Conservation (phyloP, 305 asterid species). For the Rubia balearica region DNA sequence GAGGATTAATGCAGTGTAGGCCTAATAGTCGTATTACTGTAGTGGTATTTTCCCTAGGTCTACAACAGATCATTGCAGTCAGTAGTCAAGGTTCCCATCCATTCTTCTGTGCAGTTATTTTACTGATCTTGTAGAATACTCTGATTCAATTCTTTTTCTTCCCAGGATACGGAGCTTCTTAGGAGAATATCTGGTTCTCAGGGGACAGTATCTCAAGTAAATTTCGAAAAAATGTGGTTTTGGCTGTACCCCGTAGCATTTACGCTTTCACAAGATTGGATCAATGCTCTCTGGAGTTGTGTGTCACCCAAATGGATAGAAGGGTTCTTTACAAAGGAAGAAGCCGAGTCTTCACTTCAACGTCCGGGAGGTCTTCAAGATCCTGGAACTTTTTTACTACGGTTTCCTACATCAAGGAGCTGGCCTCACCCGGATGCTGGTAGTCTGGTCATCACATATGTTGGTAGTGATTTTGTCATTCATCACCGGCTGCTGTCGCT, state of each 20-base stretch:
- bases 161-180: conserved; percentile 71
- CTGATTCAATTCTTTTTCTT: conserved; percentile 10
- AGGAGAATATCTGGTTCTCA: conserved; percentile 62
- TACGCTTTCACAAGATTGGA: conserved; percentile 51
- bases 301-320: conserved; percentile 71
- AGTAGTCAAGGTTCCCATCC: not conserved
- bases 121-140: not conserved
- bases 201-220: conserved; percentile 54
- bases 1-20: not conserved
- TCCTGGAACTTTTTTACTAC: conserved; percentile 74
- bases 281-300: conserved; percentile 54
- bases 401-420: conserved; percentile 88
- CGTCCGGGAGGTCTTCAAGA: conserved; percentile 43
- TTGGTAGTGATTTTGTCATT: conserved; percentile 57
- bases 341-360: conserved; percentile 67
- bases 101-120: not conserved
- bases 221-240: conserved; percentile 83
- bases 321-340: conserved; percentile 89
- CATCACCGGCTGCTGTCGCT: conserved; percentile 66
- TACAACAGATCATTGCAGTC: not conserved
- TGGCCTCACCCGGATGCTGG: conserved; percentile 99
- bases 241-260: conserved; percentile 89
- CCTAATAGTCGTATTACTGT: too few species aligned
- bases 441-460: conserved; percentile 62
- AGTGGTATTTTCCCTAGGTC: not conserved